Conservation (phyloP, 2,329 filamentous ascomycete species). For the Claviceps sp. region DNA sequence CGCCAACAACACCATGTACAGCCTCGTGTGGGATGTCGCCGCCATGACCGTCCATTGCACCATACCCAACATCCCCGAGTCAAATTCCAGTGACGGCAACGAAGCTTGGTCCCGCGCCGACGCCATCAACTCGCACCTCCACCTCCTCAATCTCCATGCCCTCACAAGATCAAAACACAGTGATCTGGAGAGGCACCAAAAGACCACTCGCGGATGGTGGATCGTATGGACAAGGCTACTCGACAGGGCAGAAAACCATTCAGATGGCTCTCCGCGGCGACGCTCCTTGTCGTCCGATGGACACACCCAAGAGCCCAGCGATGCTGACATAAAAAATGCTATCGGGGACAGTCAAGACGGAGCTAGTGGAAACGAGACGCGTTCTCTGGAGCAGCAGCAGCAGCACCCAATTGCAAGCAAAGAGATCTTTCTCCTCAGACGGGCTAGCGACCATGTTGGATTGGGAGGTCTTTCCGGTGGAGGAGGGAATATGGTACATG, state of each 20-base stretch:
- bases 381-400: neutral
- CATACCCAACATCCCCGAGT: slow-evolving; percentile 3
- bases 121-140: slow-evolving; percentile 50
- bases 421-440: slow-evolving; percentile 48
- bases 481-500: slow-evolving; percentile 23
- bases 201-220: slow-evolving; percentile 58
- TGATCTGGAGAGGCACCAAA: slow-evolving; percentile 48
- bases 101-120: slow-evolving; percentile 44
- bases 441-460: slow-evolving; percentile 41
- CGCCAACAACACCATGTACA: slow-evolving; percentile 33
- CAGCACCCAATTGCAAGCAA: slow-evolving; percentile 24
- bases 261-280: too few species aligned
- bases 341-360: slow-evolving; percentile 4
- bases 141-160: slow-evolving; percentile 44
- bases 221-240: slow-evolving; percentile 50
- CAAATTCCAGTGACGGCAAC: slow-evolving; percentile 8
- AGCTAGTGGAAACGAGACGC: neutral
- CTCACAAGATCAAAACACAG: slow-evolving; percentile 27
- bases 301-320: slow-evolving; percentile 3
- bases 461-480: slow-evolving; percentile 25
- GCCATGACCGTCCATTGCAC: slow-evolving; percentile 2
- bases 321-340: slow-evolving; percentile 1
- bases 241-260: slow-evolving; percentile 17
- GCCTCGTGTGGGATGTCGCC: slow-evolving; percentile 48
- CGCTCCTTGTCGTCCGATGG: neutral